Evolutionary conservation across 164 flowering plant species (phyloP), one percentile per base, ranked within the genome.

Genomic region (Chloranthus sessilifolius): DNA sequence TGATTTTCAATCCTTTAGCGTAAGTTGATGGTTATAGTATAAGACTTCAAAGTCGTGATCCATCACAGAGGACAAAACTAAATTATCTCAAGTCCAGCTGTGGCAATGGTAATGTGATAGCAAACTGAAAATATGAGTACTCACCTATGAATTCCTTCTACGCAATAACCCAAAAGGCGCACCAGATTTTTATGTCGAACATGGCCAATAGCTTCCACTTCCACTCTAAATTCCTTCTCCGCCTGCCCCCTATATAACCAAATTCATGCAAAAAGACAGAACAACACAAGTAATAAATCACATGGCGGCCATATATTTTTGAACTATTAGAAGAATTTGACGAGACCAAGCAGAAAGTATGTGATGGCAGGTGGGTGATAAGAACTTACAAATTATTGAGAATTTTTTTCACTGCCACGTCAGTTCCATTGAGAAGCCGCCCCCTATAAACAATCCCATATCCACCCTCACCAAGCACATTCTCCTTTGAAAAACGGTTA

Each of bases 391-490:
- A 47, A 60, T 88, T 85, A 60, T 88, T 85, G 37, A 88, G 81
- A 52, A 88, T 80, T 61, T 81, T 88, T 70, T 88, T 88, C 59
- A 88, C 95, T 6, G 97, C 96, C 16, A 88, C 87, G 50, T 79
- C 86, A 35, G 89, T 68, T 50, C 97, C 92, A 71, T 88, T 88
- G 51, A 85, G 63, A 59, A 88, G 65, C 60, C 64, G 74, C 14
- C 91, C 97, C 59, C 43, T 63, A 50, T 81, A 85, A 47, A 88
- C 97, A 63, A 85, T 70, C 8, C 97, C 97, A 74, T 88, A 88
- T 40, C 97, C 97, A 65, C 97, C 97, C 63, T 88, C 97, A 27
- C 97, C 97, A 59, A 88, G 65, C 29, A 83, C 63, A 74, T 85
- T 76, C 7, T 57, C 61, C 46, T 48, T 57, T 1, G 92, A 66